A percentile compares a stretch with the other conserved stretches of the same genome.
Evolutionary conservation across 75 land plant genomes (phyloP).

Genomic region (Pseudotsuga menziesii): DNA sequence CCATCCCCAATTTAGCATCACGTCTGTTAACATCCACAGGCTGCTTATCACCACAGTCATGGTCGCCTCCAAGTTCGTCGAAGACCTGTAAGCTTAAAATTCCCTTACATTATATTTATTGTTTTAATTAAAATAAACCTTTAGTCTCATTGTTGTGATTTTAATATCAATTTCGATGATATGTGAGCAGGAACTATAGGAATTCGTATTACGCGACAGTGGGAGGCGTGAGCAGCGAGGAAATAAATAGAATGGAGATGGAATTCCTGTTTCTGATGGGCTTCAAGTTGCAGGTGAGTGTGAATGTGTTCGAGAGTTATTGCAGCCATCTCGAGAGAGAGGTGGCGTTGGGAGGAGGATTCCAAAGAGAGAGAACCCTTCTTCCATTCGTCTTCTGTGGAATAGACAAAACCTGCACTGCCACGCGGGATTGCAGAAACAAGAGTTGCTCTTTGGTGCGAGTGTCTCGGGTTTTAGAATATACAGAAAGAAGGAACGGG

Average conservation of each 20-base stretch:
- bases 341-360: constrained; percentile 62
- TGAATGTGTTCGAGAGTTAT: constrained; percentile 76
- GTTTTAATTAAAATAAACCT: no score
- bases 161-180: no score
- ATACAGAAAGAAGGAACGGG: no score
- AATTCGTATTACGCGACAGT: constrained; percentile 67
- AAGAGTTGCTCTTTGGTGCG: no score
- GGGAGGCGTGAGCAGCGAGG: constrained; percentile 59
- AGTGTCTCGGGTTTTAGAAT: no score
- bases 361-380: constrained; percentile 64
- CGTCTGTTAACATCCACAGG: constrained; percentile 57
- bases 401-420: background rate
- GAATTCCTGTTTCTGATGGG: constrained; percentile 62
- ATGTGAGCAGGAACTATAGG: constrained; percentile 23
- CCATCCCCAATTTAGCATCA: constrained; percentile 35
- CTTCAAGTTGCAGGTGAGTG: constrained; percentile 63
- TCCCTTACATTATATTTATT: no score
- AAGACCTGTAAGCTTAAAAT: constrained; percentile 82
- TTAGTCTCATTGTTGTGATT: no score
- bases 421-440: background rate
- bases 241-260: constrained; percentile 62
- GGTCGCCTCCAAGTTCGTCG: constrained; percentile 73
- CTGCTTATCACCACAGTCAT: constrained; percentile 67
- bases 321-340: constrained; percentile 72
- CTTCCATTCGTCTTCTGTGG: background rate